A percentile compares a stretch with the other conserved stretches of the same genome.
Evolutionary conservation across 306 rosid species (phyloP).

Genomic region (Cotoneaster glaucophyllus): DNA sequence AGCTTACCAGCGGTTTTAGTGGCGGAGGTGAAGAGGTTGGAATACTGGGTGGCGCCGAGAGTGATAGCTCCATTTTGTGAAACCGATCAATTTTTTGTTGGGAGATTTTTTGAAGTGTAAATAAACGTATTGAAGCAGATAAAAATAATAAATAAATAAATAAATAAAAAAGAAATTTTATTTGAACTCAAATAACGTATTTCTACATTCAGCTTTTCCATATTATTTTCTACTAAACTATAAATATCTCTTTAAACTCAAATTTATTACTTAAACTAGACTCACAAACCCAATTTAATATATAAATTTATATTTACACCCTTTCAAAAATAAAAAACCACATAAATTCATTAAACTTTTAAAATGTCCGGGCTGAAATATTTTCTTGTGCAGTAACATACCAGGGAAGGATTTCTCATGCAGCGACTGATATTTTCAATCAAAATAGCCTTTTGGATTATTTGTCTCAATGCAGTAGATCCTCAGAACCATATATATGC

Average conservation of each 20-base stretch:
- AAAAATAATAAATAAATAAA: no score
- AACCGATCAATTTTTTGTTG: not conserved
- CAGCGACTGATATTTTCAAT: slow-evolving; percentile 57
- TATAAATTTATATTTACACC: no score
- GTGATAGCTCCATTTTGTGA: slow-evolving; percentile 44
- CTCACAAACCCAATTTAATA: no score
- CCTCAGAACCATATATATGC: slow-evolving; percentile 19
- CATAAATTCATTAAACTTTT: no score
- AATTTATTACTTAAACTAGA: no score
- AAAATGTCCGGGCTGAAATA: no score
- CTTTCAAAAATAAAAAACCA: no score
- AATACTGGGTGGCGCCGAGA: slow-evolving; percentile 36
- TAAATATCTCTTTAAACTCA: no score
- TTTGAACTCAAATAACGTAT: no score
- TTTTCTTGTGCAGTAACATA: slow-evolving; percentile 15
- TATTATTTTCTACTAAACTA: no score
- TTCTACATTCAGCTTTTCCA: no score
- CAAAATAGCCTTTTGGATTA: slow-evolving; percentile 53
- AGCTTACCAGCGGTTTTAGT: slow-evolving; percentile 36
- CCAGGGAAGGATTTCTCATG: slow-evolving; percentile 60
- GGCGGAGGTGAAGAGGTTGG: slow-evolving; percentile 22
- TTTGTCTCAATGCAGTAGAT: slow-evolving; percentile 58
- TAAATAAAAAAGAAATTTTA: no score
- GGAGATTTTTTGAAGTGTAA: not conserved
- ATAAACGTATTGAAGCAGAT: not conserved